These are phyloP conservation scores for Alternaria sp. DNA, from an alignment of 2,329 filamentous ascomycete species.

Conservation along the genomic window DNA sequence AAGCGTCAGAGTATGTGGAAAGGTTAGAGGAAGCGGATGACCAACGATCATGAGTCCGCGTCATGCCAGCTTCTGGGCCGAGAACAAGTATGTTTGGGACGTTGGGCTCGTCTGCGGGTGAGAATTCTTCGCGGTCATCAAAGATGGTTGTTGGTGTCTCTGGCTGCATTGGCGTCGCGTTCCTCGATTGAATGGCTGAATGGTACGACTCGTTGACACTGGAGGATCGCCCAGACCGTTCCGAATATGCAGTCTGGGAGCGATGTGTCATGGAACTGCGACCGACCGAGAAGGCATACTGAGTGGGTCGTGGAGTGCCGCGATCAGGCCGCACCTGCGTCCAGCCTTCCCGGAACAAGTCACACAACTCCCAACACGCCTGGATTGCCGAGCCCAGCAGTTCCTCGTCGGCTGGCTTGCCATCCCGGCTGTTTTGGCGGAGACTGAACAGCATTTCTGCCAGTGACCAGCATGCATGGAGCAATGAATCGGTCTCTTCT, in stretches of 20 bases:
- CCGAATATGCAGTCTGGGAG: constrained; percentile 43
- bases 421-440: constrained; percentile 79
- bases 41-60: constrained; percentile 70
- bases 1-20: constrained; percentile 77
- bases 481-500: constrained; percentile 81
- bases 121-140: constrained; percentile 79
- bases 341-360: constrained; percentile 92
- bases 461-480: constrained; percentile 86
- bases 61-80: constrained; percentile 66
- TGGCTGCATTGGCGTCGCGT: constrained; percentile 57
- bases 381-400: constrained; percentile 86
- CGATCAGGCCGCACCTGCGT: constrained; percentile 85
- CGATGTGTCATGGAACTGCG: constrained; percentile 39
- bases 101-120: constrained; percentile 73
- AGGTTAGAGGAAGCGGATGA: constrained; percentile 77
- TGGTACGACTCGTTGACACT: constrained; percentile 57
- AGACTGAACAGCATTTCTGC: constrained; percentile 94
- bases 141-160: constrained; percentile 96
- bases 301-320: constrained; percentile 81
- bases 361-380: constrained; percentile 92
- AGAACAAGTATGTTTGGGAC: constrained; percentile 89
- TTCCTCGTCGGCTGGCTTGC: constrained; percentile 77
- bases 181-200: constrained; percentile 50
- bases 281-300: constrained; percentile 66
- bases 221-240: constrained; percentile 43